Percentiles rank a stretch among this genome's conserved stretches.
phyloP scores from a whole-genome alignment of 192 early-diverging fungal genomes.

The Gonapodya sp. region DNA sequence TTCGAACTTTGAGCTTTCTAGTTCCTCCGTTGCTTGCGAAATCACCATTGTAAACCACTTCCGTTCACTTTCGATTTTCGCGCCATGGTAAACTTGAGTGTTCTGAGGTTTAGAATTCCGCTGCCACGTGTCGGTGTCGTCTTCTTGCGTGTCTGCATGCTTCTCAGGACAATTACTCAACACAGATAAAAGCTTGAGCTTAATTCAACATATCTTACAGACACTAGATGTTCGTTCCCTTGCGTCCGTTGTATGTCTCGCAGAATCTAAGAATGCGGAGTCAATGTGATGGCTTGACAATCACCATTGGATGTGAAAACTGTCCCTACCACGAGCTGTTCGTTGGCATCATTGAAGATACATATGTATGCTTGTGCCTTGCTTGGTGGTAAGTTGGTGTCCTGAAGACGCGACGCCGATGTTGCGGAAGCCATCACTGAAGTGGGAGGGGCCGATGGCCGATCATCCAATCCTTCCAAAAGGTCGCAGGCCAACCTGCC shows the following conservation, averaged over 20 bases:
- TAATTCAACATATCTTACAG: constrained; percentile 5
- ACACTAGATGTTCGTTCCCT: neutral
- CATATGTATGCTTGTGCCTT: constrained; percentile 38
- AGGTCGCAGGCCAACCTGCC: no score
- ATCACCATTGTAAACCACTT: constrained; percentile 35
- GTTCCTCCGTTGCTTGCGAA: constrained; percentile 29
- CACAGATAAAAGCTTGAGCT: no score
- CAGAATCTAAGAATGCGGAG: constrained; percentile 3
- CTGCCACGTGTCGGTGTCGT: no score
- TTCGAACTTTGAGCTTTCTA: constrained; percentile 36
- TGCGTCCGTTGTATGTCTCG: neutral
- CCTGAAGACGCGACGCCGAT: no score
- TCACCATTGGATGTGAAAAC: constrained; percentile 31
- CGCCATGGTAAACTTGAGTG: no score
- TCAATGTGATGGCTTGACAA: constrained; percentile 23
- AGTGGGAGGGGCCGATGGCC: no score
- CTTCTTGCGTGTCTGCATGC: no score
- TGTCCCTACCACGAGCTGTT: constrained; percentile 41
- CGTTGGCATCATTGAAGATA: constrained; percentile 46
- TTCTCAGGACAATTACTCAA: no score
- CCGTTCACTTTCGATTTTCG: constrained; percentile 47
- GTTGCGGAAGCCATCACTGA: no score
- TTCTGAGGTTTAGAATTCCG: no score
- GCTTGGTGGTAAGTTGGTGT: constrained; percentile 19
- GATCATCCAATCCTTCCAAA: no score